Conservation (phyloP, 768 basidiomycete genomes). For the Amanita rimosa region DNA sequence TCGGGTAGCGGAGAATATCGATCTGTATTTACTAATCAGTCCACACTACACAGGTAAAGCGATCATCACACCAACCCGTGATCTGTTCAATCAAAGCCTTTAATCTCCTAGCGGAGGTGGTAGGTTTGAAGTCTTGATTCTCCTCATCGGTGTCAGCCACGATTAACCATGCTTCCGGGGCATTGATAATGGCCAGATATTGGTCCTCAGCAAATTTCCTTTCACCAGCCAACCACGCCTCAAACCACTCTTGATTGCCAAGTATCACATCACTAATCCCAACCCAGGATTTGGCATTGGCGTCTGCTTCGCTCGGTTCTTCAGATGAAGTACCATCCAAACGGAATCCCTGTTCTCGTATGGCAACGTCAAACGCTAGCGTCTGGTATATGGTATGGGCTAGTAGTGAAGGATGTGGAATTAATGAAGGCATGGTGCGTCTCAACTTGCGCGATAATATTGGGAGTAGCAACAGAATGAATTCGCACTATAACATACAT, state of each 20-base stretch:
- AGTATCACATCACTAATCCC: conserved; percentile 79
- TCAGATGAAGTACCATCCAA: conserved; percentile 36
- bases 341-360: conserved; percentile 66
- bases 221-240: conserved; percentile 84
- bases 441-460: conserved; percentile 66
- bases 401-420: conserved; percentile 72
- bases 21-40: conserved; percentile 33
- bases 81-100: conserved; percentile 86
- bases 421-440: conserved; percentile 59
- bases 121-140: conserved; percentile 46
- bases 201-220: conserved; percentile 80
- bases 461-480: conserved; percentile 68
- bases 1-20: conserved; percentile 85
- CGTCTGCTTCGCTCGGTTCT: conserved; percentile 15
- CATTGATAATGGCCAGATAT: conserved; percentile 73
- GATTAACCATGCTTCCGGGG: conserved; percentile 80
- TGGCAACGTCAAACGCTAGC: conserved; percentile 71
- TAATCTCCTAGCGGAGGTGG: conserved; percentile 74
- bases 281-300: conserved; percentile 33
- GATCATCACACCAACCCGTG: conserved; percentile 45
- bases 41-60: background rate
- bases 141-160: conserved; percentile 48
- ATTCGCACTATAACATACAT: conserved; percentile 55
- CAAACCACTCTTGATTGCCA: conserved; percentile 81
- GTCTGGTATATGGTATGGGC: conserved; percentile 96